Evolutionary conservation across 768 basidiomycete genomes (phyloP), one percentile per base, ranked within the genome.

Genomic region (Russula dissimulans): DNA sequence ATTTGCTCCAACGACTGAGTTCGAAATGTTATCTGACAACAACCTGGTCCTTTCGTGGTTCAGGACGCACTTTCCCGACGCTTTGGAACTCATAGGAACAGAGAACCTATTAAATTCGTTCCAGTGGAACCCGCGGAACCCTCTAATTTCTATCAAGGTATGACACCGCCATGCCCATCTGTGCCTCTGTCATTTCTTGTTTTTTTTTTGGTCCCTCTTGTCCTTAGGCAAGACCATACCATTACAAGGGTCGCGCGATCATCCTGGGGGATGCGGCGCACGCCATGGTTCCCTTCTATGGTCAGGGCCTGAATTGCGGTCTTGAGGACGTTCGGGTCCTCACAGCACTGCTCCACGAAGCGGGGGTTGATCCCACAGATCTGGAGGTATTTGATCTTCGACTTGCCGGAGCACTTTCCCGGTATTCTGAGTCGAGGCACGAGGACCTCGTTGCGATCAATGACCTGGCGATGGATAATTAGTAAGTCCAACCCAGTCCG

Each of bases 221-320:
- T 42, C 34, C 57, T 60, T 65, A 95, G 93, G 81, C 84, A 67
- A 84, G 78, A 60, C 93, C 92, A 52, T 95, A 94, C 74, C 92
- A 97, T 73, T 92, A 91, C 78, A 81, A 82, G 74, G 91, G 92
- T 75, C 81, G 89, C 67, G 91, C 79, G 63, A 79, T 98, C 42
- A 81, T 98, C 57, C 74, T 99, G 52, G 95, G 95, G 57, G 95
- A 99, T 73, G 88, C 95, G 43, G 91, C 93, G 11, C 95, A 99
- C 73, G 89, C 92, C 45, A 97, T 98, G 94, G 94, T 95, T n/a
- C 95, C 95, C 63, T 95, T 94, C 76, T 94, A 89, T 71, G 90
- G 95, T 45, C 95, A 99, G 78, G 95, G 95, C 44, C 80, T 98
- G 67, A 99, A 99, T 70, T 97, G 95, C 70, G 95, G 95, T 15